These are phyloP conservation scores for Ulota crispa DNA, from an alignment of 225 moss, liverwort and hornwort species.

Conservation along the genomic window DNA sequence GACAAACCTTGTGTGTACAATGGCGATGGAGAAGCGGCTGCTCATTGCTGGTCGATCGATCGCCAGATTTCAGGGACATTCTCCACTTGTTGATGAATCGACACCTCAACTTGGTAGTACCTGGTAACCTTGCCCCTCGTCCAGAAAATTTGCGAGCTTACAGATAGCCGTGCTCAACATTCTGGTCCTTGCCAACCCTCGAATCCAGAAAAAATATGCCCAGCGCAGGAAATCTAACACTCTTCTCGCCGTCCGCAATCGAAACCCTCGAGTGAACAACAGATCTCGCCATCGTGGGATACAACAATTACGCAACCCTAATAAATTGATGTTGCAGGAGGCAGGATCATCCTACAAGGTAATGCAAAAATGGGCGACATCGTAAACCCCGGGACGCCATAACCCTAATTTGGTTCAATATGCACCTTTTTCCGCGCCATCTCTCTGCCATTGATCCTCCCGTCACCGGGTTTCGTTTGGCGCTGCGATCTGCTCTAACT, in stretches of 20 bases:
- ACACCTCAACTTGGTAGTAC: background rate
- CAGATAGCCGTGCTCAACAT: background rate
- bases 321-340: background rate
- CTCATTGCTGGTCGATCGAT: background rate
- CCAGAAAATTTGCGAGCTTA: background rate
- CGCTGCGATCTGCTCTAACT: background rate
- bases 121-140: background rate
- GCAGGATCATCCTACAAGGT: background rate
- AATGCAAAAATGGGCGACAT: background rate
- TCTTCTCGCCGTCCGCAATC: background rate
- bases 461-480: too few species aligned
- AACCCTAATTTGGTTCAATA: constrained; percentile 6
- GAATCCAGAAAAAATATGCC: background rate
- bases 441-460: background rate
- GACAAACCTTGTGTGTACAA: constrained; percentile 23
- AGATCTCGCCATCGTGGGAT: background rate
- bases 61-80: background rate
- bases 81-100: constrained; percentile 1
- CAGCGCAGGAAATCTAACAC: background rate
- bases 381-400: constrained; percentile 8
- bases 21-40: background rate
- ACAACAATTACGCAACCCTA: background rate
- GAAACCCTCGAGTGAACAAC: background rate
- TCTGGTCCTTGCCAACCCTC: background rate
- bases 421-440: background rate